Percentiles rank a stretch among this genome's conserved stretches.
Evolutionary conservation across 2,329 filamentous ascomycete species (phyloP).

Genomic region (Aspergillus hortae): DNA sequence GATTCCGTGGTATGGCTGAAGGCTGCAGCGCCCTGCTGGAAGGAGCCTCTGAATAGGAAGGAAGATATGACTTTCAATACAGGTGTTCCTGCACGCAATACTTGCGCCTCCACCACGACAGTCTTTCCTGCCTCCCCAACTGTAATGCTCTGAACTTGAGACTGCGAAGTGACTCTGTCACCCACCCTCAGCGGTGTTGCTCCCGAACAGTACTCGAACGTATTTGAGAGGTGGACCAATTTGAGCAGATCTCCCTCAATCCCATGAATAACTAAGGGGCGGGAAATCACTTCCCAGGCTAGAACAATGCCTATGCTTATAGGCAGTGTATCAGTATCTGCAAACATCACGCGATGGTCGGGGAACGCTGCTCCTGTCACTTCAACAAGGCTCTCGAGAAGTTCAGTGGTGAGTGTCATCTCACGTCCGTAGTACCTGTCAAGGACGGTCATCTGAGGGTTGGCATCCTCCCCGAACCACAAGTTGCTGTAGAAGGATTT

Average conservation of each 20-base stretch:
- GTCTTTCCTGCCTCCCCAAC: slow-evolving; percentile 11
- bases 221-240: slow-evolving; percentile 16
- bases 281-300: slow-evolving; percentile 14
- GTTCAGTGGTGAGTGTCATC: slow-evolving; percentile 14
- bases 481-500: slow-evolving; percentile 97
- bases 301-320: slow-evolving; percentile 13
- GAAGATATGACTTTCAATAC: slow-evolving; percentile 14
- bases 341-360: slow-evolving; percentile 6
- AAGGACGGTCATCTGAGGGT: slow-evolving; percentile 68
- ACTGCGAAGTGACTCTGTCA: slow-evolving; percentile 10
- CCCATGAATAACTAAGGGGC: slow-evolving; percentile 5
- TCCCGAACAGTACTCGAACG: slow-evolving; percentile 8
- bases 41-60: slow-evolving; percentile 11
- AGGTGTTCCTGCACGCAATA: slow-evolving; percentile 7
- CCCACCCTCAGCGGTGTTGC: slow-evolving; percentile 9
- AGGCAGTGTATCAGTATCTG: slow-evolving; percentile 7
- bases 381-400: slow-evolving; percentile 64
- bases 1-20: slow-evolving; percentile 10
- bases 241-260: slow-evolving; percentile 14
- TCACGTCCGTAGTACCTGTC: slow-evolving; percentile 72
- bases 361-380: slow-evolving; percentile 10
- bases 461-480: slow-evolving; percentile 81
- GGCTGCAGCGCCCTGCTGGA: not conserved
- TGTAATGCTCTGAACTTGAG: slow-evolving; percentile 11
- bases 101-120: slow-evolving; percentile 9